Evolutionary conservation across 305 asterid species (phyloP), one percentile per base, ranked within the genome.

Genomic region (Fraxinus ornus): DNA sequence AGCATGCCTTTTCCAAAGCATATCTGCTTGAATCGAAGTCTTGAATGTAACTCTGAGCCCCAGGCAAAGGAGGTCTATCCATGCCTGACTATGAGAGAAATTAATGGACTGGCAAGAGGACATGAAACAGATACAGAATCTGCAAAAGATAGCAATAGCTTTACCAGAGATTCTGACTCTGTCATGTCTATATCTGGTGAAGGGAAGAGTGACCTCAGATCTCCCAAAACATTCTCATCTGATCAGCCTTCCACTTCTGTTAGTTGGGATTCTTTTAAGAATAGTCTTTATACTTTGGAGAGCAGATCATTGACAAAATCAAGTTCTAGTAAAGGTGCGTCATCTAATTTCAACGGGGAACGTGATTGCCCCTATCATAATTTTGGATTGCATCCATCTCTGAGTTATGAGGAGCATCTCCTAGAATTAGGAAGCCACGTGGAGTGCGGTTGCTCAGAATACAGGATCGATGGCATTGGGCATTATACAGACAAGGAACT

Each of bases 1-100:
- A 93, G 84, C 68, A 32, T 82, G 77, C 94, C 94, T 78, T 83
- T 84, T 30, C 84, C 86, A 3, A 93, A 92, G 86, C 98, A 90
- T 36, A 75, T 80, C 17, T 85, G 94, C 84, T 80, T 88, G 33
- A 86, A 39, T 86, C 79, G 83, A 83, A 82, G 66, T 55, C 81
- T 72, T 3, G 83, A 28, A 79, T 22, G 60, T 41, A 83, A 68
- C 22, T 79, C 85, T 66, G 83, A 80, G 82, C 81, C 84, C 2
- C 19, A 57, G 68, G 79, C 77, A 15, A 80, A 84, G 79, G 87
- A 74, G 78, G 76, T 75, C 57, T 47, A 3, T 47, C n/a, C 21
- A 15, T 3, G 70, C 78, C 57, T 44, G 10, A 26, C 26, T 35
- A 39, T 57, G 47, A 76, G 64, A 35, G 82, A 81, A 13, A 28